Evolutionary conservation across 2,329 filamentous ascomycete genomes (phyloP), one percentile per base, ranked within the genome.

Genomic region (Cordyceps cicadae): DNA sequence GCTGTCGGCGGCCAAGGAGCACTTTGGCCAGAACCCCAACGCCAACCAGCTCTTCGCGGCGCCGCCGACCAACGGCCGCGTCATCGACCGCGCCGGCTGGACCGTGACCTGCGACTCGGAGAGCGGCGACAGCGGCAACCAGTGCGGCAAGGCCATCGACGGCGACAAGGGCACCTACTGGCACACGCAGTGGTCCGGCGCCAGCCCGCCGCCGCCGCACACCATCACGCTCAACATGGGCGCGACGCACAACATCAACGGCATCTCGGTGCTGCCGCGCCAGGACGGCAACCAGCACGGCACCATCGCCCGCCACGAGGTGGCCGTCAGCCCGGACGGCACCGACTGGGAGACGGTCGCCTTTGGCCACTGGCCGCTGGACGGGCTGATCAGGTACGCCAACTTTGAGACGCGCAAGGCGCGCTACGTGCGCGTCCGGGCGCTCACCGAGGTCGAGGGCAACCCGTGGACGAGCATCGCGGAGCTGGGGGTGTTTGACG

Each of bases 201-300:
- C 50, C 2, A 1, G n/a, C 6, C 58, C 58, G 14, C 15, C 19
- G 8, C 62, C 68, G 12, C 69, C 70, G 6, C 71, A 72, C 52
- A 67, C 66, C 55, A 67, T 72, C 14, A 69, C 71, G 14, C 54
- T 72, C n/a, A 70, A 72, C 45, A 65, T 72, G 63, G 65, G 67
- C 12, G 51, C 66, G 19, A 43, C 48, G 29, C 65, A 65, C 51
- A 65, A 69, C 34, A 60, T 72, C 24, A 72, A 70, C 21, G 71
- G 71, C 7, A 48, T 72, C 21, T 68, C 69, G 1, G 69, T 69
- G 45, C 65, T 67, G 26, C 70, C 70, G 14, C 67, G 71, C 6
- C 70, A 71, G 56, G 67, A 69, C 55, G 60, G 59, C 15, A 65
- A 55, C 48, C 56, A 53, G 26, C 68, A 70, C 59, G 69, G 71